A percentile compares a stretch with the other conserved stretches of the same genome.
Conservation (phyloP, 768 basidiomycete genomes). For the Amanita muscaria region DNA sequence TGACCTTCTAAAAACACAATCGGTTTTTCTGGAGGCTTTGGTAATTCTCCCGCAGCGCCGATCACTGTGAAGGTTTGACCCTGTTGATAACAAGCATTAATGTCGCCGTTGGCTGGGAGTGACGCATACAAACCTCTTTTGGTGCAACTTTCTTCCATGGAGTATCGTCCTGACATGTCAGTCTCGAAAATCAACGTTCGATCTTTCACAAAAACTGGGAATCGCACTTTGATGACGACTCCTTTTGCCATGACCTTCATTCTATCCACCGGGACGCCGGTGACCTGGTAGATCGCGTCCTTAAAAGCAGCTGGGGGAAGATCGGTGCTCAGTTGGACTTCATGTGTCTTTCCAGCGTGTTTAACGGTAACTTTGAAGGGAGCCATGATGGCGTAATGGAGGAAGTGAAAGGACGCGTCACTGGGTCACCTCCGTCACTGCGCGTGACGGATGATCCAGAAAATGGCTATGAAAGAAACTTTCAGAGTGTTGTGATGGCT, state of each 20-base stretch:
- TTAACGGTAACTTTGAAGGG: conserved; percentile 76
- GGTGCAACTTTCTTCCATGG: conserved; percentile 78
- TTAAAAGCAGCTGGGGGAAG: conserved; percentile 70
- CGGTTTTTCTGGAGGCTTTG: conserved; percentile 74
- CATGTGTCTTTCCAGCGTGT: conserved; percentile 76
- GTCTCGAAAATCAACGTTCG: neutral
- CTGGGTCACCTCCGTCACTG: no score
- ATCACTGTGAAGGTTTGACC: conserved; percentile 91
- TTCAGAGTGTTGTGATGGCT: no score
- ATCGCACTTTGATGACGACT: conserved; percentile 74
- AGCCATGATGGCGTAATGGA: conserved; percentile 53
- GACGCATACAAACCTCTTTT: conserved; percentile 53
- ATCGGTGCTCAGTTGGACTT: conserved; percentile 65
- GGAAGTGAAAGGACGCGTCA: no score
- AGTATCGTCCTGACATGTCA: conserved; percentile 61
- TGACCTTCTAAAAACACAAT: conserved; percentile 80
- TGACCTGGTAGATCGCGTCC: conserved; percentile 67
- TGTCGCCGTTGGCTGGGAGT: neutral
- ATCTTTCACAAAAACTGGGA: neutral
- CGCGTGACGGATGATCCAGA: no score
- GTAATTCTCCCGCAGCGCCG: conserved; percentile 87
- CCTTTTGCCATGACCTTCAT: conserved; percentile 99
- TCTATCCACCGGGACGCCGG: conserved; percentile 81
- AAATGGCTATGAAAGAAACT: no score
- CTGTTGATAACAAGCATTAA: conserved; percentile 25